Evolutionary conservation across 129 eudicot species (phyloP).

Genomic region (Calendula officinalis): DNA sequence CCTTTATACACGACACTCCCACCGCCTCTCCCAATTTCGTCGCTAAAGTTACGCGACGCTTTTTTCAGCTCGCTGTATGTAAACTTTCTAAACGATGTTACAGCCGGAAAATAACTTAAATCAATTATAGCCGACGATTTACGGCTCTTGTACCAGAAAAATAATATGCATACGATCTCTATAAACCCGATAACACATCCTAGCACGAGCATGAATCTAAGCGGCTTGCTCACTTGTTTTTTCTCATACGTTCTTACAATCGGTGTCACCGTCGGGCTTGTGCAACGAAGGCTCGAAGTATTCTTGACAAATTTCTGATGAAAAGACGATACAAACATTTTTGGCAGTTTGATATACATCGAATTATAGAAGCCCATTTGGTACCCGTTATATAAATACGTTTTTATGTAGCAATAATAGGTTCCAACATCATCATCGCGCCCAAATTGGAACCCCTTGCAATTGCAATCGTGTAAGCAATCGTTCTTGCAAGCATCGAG

Average conservation of each 20-base stretch:
- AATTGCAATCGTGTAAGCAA: slow-evolving; percentile 25
- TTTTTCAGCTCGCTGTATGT: slow-evolving; percentile 26
- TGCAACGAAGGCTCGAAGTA: not conserved
- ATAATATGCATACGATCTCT: slow-evolving; percentile 26
- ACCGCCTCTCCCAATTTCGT: slow-evolving; percentile 31
- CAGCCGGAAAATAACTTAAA: slow-evolving; percentile 22
- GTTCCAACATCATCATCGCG: slow-evolving; percentile 19
- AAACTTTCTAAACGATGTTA: slow-evolving; percentile 27
- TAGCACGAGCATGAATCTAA: slow-evolving; percentile 20
- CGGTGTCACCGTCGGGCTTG: not conserved
- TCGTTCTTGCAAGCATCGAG: slow-evolving; percentile 26
- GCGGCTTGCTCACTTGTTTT: slow-evolving; percentile 9
- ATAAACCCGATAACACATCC: slow-evolving; percentile 30
- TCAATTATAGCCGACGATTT: not conserved
- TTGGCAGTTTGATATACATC: slow-evolving; percentile 30
- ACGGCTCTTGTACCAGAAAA: slow-evolving; percentile 15
- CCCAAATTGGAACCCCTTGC: slow-evolving; percentile 36
- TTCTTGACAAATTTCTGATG: not conserved
- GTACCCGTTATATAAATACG: slow-evolving; percentile 26
- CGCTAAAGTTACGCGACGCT: slow-evolving; percentile 19
- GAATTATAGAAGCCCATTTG: slow-evolving; percentile 23
- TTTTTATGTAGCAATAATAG: slow-evolving; percentile 30
- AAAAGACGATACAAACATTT: slow-evolving; percentile 15
- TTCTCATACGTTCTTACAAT: slow-evolving; percentile 26
- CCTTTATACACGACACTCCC: slow-evolving; percentile 31